Percentiles rank a stretch among this genome's conserved stretches.
Evolutionary conservation across 2,329 filamentous ascomycete genomes (phyloP).

Genomic region (Pezicula carpinea): DNA sequence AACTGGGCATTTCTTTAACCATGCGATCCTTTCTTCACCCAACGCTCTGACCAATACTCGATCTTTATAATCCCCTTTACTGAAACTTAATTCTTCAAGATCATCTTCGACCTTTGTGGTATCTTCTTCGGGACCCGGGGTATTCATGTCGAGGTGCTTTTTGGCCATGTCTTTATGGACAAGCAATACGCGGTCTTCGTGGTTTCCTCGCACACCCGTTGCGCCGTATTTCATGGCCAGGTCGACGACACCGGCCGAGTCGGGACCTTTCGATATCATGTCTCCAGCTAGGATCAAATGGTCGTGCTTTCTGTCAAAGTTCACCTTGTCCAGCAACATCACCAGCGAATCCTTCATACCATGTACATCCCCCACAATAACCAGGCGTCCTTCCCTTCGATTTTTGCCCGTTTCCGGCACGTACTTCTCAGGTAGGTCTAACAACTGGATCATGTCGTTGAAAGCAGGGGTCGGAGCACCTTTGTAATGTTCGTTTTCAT

Average conservation of each 20-base stretch:
- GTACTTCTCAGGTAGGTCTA: constrained; percentile 22
- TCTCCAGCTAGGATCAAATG: constrained; percentile 76
- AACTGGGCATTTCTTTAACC: constrained; percentile 69
- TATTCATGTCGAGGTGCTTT: constrained; percentile 25
- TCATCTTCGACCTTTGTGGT: constrained; percentile 21
- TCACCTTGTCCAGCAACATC: constrained; percentile 60
- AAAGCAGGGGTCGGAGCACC: constrained; percentile 1
- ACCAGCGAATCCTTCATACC: constrained; percentile 70
- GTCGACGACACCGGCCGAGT: constrained; percentile 73
- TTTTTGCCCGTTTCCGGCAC: constrained; percentile 28
- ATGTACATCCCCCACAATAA: constrained; percentile 90
- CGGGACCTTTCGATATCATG: constrained; percentile 80
- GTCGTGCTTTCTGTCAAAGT: constrained; percentile 60
- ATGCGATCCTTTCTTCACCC: constrained; percentile 54
- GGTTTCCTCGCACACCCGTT: constrained; percentile 83
- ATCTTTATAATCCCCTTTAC: constrained; percentile 25
- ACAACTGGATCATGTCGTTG: constrained; percentile 23
- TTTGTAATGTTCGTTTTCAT: not conserved
- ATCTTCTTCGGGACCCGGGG: constrained; percentile 22
- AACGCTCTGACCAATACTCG: constrained; percentile 22
- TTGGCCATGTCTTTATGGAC: constrained; percentile 42
- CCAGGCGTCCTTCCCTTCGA: constrained; percentile 51
- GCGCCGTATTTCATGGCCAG: constrained; percentile 70
- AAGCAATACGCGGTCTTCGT: constrained; percentile 82
- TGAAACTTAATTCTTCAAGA: constrained; percentile 21